Conservation (phyloP, 2,329 filamentous ascomycete genomes). For the Ascomycota sp. region DNA sequence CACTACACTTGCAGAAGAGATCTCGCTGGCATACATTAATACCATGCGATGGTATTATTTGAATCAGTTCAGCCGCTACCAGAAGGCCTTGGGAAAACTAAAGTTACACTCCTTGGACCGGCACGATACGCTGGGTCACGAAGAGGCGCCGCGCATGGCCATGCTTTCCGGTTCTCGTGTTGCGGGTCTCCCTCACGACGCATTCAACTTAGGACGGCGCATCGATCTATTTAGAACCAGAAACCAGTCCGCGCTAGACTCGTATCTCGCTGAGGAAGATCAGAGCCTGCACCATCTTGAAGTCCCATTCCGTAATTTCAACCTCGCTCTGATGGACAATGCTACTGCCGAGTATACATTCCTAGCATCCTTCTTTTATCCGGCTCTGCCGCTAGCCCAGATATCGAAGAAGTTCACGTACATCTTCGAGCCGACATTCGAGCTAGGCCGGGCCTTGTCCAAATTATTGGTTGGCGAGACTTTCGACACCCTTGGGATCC, state of each 20-base stretch:
- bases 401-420: slow-evolving; percentile 70
- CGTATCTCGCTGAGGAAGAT: slow-evolving; percentile 82
- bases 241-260: slow-evolving; percentile 59
- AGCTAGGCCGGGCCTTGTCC: slow-evolving; percentile 59
- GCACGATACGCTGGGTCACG: slow-evolving; percentile 63
- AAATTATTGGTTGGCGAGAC: slow-evolving; percentile 57
- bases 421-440: slow-evolving; percentile 77
- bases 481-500: slow-evolving; percentile 65
- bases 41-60: slow-evolving; percentile 98
- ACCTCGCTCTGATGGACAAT: slow-evolving; percentile 83
- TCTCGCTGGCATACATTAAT: slow-evolving; percentile 84
- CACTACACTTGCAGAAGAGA: slow-evolving; percentile 66
- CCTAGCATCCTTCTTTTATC: slow-evolving; percentile 72
- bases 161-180: slow-evolving; percentile 26
- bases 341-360: slow-evolving; percentile 90
- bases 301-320: slow-evolving; percentile 82
- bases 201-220: slow-evolving; percentile 73
- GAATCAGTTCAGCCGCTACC: slow-evolving; percentile 78
- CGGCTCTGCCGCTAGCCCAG: slow-evolving; percentile 50
- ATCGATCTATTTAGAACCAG: slow-evolving; percentile 60
- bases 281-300: slow-evolving; percentile 73
- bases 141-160: slow-evolving; percentile 46
- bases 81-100: slow-evolving; percentile 63
- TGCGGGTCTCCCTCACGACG: slow-evolving; percentile 50
- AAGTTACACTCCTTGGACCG: slow-evolving; percentile 69